phyloP scores from a whole-genome alignment of 129 eudicot species.

The Pittosporum tobira region DNA sequence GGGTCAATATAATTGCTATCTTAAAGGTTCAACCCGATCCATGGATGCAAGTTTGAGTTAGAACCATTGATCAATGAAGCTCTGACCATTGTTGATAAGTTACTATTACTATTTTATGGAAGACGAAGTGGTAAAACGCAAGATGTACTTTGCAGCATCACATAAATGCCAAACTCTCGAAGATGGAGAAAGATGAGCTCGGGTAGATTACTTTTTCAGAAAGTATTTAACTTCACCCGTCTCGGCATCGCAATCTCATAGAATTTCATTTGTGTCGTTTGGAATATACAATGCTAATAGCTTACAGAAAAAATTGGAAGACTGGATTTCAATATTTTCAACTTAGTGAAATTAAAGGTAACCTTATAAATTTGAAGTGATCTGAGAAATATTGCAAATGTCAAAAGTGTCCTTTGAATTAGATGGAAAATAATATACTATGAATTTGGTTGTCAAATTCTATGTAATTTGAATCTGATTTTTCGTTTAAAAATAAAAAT shows the following conservation, averaged over 20 bases:
- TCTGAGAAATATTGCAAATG: no score
- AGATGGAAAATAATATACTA: no score
- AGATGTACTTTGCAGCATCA: neutral
- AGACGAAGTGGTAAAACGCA: neutral
- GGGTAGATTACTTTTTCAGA: neutral
- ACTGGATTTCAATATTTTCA: no score
- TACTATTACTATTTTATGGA: neutral
- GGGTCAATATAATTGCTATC: constrained; percentile 28
- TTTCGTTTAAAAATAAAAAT: no score
- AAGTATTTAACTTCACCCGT: neutral
- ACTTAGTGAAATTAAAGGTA: no score
- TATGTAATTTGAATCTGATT: no score
- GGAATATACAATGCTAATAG: neutral
- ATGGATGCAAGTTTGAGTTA: constrained; percentile 11
- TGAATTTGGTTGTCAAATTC: no score
- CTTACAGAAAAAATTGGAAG: no score
- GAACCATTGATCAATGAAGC: neutral
- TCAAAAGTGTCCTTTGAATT: no score
- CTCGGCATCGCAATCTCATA: neutral
- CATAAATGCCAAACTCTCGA: neutral
- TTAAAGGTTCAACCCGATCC: constrained; percentile 25
- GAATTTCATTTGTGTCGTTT: neutral
- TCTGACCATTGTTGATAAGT: constrained; percentile 1
- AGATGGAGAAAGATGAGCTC: neutral
- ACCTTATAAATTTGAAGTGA: no score